phyloP scores from a whole-genome alignment of 257 asterid genomes.

The Solanum sitiens region DNA sequence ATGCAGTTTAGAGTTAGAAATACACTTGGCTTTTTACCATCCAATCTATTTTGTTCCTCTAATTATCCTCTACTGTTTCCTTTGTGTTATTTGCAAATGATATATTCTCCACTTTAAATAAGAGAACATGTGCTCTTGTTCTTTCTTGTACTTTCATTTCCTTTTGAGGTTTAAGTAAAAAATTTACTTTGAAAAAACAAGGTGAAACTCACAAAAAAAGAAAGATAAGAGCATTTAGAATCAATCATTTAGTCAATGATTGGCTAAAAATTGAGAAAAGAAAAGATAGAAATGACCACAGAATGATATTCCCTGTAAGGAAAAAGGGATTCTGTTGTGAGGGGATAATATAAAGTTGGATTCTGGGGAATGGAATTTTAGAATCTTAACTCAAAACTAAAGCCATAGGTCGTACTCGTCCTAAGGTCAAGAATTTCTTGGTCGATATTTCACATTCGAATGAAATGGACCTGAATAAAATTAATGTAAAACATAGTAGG shows the following conservation, averaged over 20 bases:
- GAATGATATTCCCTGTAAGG: slow-evolving; percentile 44
- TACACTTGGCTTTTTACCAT: slow-evolving; percentile 12
- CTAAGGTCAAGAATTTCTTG: slow-evolving; percentile 57
- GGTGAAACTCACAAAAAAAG: background rate
- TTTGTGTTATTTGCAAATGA: slow-evolving; percentile 3
- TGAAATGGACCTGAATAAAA: background rate
- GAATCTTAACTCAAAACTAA: slow-evolving; percentile 55
- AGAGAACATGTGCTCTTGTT: slow-evolving; percentile 20
- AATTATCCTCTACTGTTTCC: background rate
- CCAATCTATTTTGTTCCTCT: background rate
- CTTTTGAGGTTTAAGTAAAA: slow-evolving; percentile 12
- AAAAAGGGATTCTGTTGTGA: background rate
- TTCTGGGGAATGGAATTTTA: slow-evolving; percentile 49
- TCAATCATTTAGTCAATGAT: slow-evolving; percentile 26
- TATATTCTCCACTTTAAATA: slow-evolving; percentile 19
- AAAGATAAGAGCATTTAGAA: slow-evolving; percentile 8
- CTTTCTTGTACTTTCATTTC: slow-evolving; percentile 30
- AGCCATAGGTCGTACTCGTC: slow-evolving; percentile 18
- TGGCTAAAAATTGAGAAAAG: background rate
- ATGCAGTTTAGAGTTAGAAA: background rate
- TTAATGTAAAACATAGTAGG: background rate
- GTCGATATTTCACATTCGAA: slow-evolving; percentile 34
- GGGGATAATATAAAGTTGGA: slow-evolving; percentile 14
- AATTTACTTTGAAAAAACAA: slow-evolving; percentile 9
- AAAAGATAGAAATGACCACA: slow-evolving; percentile 37